A percentile compares a stretch with the other conserved stretches of the same genome.
These are phyloP conservation scores for Pichia sp. DNA, from an alignment of 1,139 yeast genomes.

Conservation along the genomic window DNA sequence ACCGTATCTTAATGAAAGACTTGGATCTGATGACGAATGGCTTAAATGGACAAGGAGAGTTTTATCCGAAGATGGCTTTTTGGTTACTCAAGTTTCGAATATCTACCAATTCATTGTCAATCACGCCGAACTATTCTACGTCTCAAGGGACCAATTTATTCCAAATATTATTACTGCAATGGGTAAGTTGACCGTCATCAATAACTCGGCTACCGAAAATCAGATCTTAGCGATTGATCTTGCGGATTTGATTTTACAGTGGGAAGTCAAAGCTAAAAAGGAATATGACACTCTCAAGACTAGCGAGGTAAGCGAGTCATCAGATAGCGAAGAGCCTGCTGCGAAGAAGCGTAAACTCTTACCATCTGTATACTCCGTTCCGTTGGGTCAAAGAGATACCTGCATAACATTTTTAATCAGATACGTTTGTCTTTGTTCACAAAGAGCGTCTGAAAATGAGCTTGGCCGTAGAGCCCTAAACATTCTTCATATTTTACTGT, in stretches of 20 bases:
- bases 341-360: slow-evolving; percentile 2
- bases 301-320: slow-evolving; percentile 4
- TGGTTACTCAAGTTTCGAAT: slow-evolving; percentile 74
- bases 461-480: slow-evolving; percentile 75
- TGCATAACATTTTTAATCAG: slow-evolving; percentile 87
- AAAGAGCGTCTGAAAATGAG: slow-evolving; percentile 76
- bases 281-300: slow-evolving; percentile 1
- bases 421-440: slow-evolving; percentile 81
- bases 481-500: slow-evolving; percentile 62
- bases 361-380: slow-evolving; percentile 44
- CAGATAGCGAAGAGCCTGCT: slow-evolving; percentile 7
- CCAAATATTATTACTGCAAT: slow-evolving; percentile 89
- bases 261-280: slow-evolving; percentile 58
- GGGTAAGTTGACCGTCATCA: slow-evolving; percentile 81
- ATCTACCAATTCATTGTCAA: slow-evolving; percentile 86
- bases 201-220: slow-evolving; percentile 75
- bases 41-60: slow-evolving; percentile 93
- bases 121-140: slow-evolving; percentile 77
- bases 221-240: slow-evolving; percentile 83
- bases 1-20: slow-evolving; percentile 74
- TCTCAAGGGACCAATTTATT: slow-evolving; percentile 82
- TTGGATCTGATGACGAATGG: slow-evolving; percentile 72
- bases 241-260: slow-evolving; percentile 73
- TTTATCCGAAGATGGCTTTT: slow-evolving; percentile 81
- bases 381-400: slow-evolving; percentile 79